These are phyloP conservation scores for Pyricularia sp. DNA, from an alignment of 2,329 filamentous ascomycete species.

Conservation along the genomic window DNA sequence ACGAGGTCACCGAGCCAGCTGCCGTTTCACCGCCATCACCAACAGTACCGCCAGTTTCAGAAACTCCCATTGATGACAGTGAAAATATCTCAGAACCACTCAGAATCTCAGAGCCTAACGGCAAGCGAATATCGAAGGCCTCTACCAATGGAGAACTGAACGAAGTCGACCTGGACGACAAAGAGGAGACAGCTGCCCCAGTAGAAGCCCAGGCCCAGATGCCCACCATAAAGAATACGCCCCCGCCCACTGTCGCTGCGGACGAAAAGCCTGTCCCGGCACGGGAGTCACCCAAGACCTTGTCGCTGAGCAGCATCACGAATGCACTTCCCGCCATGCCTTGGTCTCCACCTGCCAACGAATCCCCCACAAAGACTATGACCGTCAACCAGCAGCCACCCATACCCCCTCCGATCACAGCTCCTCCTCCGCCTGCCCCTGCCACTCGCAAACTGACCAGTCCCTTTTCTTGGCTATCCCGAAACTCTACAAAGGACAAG, in stretches of 20 bases:
- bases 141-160: slow-evolving; percentile 33
- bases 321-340: slow-evolving; percentile 63
- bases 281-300: slow-evolving; percentile 39
- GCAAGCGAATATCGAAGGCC: slow-evolving; percentile 31
- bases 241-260: background rate
- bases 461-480: slow-evolving; percentile 78
- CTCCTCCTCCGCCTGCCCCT: slow-evolving; percentile 24
- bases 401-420: slow-evolving; percentile 18
- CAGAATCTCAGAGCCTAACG: slow-evolving; percentile 22
- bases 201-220: background rate
- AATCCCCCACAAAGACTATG: slow-evolving; percentile 33
- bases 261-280: background rate
- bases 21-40: background rate
- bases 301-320: slow-evolving; percentile 62
- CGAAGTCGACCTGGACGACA: slow-evolving; percentile 60
- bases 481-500: slow-evolving; percentile 49
- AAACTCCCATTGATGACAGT: background rate
- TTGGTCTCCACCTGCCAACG: slow-evolving; percentile 50
- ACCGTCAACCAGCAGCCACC: slow-evolving; percentile 21
- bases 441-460: slow-evolving; percentile 67
- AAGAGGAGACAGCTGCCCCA: slow-evolving; percentile 21
- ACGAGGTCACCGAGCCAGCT: background rate
- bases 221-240: background rate
- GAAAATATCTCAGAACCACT: background rate
- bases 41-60: background rate